These are phyloP conservation scores for Cordyceps fumosorosea DNA, from an alignment of 2,329 filamentous ascomycete species.

Conservation along the genomic window DNA sequence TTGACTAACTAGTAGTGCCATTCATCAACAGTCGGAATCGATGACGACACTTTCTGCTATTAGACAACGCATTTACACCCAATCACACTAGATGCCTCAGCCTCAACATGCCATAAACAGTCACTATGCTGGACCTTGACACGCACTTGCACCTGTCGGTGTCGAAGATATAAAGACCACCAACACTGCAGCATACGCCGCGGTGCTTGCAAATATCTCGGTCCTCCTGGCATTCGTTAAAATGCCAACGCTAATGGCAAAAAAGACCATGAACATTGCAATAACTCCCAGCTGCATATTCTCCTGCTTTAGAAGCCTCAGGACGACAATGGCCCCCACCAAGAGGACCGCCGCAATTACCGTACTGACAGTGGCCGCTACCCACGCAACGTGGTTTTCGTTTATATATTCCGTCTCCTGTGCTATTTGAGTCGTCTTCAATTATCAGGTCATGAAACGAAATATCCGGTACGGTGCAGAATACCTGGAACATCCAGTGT, in stretches of 20 bases:
- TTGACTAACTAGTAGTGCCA: too few species aligned
- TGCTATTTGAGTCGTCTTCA: not conserved
- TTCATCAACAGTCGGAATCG: too few species aligned
- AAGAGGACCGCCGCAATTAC: not conserved
- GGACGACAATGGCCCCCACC: not conserved
- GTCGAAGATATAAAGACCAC: not conserved
- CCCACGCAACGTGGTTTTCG: not conserved
- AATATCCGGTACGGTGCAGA: not conserved
- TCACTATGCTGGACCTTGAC: not conserved
- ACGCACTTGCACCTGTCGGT: not conserved
- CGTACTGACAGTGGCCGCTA: not conserved
- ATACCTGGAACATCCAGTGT: slow-evolving; percentile 13
- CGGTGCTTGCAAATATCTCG: slow-evolving; percentile 10
- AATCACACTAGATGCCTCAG: not conserved
- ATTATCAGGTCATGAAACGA: not conserved
- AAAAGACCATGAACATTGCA: slow-evolving; percentile 15
- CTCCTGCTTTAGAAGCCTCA: not conserved
- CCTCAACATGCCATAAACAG: not conserved
- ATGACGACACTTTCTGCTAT: not conserved
- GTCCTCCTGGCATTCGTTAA: slow-evolving; percentile 15
- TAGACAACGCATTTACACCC: not conserved
- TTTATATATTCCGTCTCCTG: not conserved
- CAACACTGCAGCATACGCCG: not conserved
- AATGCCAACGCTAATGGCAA: slow-evolving; percentile 14
- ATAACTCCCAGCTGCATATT: slow-evolving; percentile 15